Evolutionary conservation across 345 rosid species (phyloP), one percentile per base, ranked within the genome.

Genomic region (Dovyalis caffra): DNA sequence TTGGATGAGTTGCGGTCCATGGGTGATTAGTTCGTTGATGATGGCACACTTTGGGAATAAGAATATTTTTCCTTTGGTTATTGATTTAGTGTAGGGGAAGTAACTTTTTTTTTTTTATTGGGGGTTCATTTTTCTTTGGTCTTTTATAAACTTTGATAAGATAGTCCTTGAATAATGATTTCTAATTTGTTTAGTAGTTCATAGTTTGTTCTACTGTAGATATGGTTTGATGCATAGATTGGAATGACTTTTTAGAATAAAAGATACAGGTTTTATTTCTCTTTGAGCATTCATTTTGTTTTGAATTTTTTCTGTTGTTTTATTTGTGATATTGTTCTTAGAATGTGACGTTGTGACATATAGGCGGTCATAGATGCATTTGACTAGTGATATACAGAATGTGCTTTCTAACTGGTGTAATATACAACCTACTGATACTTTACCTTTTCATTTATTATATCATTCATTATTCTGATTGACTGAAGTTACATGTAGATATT

Each of bases 1-100:
- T 64, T 95, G 89, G 88, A 89, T 62, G 99, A 95, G 86, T 83
- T 95, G 76, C 85, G 84, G 11, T 83, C 96, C 1, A 80, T 70
- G 63, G 83, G 87, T 77, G 76, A 34, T 64, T 64, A 32, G 68
- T 84, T 78, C 40, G 63, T 33, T 49, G 77, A 33, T 56, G 64
- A 45, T 15, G 69, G 43, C 28, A 63, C 53, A n/a, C 70, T 49
- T 53, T 23, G 71, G 26, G 43, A 16, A 18, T 1, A 28, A 40
- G 12, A 77, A 70, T 26, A 64, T 70, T 75, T 68, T 62, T 66
- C 43, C 43, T 57, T 71, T 64, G 64, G 62, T 74, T 79, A 71
- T 58, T 75, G 68, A 71, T 74, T 74, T 68, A 66, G 77, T 33
- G 77, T 84, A 81, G 87, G 65, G 70, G 73, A 20, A 66, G 66